phyloP scores from a whole-genome alignment of 257 asterid genomes.

The Craterostigma plantagineum region DNA sequence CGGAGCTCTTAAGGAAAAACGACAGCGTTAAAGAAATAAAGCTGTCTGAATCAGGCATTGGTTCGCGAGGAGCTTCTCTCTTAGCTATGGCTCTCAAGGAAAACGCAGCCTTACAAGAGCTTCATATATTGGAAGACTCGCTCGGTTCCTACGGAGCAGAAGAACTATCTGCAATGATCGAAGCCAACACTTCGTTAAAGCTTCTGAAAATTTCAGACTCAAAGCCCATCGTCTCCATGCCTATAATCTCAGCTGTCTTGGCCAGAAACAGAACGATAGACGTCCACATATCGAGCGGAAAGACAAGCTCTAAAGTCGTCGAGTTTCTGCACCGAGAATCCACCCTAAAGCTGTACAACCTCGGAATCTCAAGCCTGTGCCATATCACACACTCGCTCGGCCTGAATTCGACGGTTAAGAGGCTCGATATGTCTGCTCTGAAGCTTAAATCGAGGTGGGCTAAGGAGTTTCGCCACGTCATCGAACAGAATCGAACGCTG shows the following conservation, averaged over 20 bases:
- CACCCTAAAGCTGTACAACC: conserved; percentile 34
- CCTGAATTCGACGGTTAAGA: conserved; percentile 45
- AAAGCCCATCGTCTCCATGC: conserved; percentile 28
- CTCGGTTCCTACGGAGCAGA: conserved; percentile 67
- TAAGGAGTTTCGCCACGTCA: conserved; percentile 63
- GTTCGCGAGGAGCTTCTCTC: conserved; percentile 36
- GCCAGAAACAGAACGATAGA: conserved; percentile 61
- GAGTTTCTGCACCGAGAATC: conserved; percentile 42
- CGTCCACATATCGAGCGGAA: conserved; percentile 50
- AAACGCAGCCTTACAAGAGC: conserved; percentile 35
- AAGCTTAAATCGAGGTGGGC: conserved; percentile 66
- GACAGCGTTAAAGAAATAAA: conserved; percentile 25
- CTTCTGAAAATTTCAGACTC: conserved; percentile 42
- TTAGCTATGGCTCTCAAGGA: conserved; percentile 47
- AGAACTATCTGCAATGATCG: conserved; percentile 78
- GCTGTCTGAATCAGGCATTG: conserved; percentile 50
- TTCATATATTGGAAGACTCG: conserved; percentile 75
- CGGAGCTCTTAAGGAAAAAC: conserved; percentile 23
- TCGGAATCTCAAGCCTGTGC: conserved; percentile 34
- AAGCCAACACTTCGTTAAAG: conserved; percentile 50
- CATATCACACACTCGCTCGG: conserved; percentile 58
- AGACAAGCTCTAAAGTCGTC: conserved; percentile 25
- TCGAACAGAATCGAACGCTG: conserved; percentile 56
- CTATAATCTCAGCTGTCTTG: conserved; percentile 64
- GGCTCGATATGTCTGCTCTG: conserved; percentile 59